Evolutionary conservation across 2,329 filamentous ascomycete species (phyloP).

Genomic region (Ophiostoma fasciatum): DNA sequence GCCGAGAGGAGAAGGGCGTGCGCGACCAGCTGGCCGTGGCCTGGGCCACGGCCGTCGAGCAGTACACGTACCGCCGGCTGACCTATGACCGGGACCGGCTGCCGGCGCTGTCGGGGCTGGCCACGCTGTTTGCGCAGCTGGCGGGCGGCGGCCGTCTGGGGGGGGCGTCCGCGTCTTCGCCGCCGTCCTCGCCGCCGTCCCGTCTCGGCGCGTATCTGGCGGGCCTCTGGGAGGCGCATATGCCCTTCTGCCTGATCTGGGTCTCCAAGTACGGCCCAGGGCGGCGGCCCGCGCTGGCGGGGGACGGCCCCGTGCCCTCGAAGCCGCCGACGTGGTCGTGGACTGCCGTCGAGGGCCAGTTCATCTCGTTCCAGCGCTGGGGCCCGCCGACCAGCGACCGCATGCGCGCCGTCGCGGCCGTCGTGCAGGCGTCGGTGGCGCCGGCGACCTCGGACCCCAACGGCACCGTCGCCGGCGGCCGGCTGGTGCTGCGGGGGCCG

Average conservation of each 20-base stretch:
- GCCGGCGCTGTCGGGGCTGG: neutral
- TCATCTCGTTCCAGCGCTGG: neutral
- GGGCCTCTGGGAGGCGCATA: constrained; percentile 1
- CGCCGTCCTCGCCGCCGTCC: neutral
- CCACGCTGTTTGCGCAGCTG: neutral
- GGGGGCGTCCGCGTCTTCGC: no score
- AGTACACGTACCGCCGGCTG: neutral
- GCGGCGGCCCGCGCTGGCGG: no score
- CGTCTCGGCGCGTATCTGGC: neutral
- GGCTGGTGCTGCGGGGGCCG: neutral
- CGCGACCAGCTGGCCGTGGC: neutral
- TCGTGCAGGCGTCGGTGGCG: neutral
- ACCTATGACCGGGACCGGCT: neutral
- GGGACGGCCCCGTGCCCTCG: neutral
- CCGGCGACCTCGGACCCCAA: neutral
- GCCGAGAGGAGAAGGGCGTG: neutral
- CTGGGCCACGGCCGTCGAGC: neutral
- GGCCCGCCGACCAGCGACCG: neutral
- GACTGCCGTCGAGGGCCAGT: neutral
- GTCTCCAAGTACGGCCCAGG: neutral
- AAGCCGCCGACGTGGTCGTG: constrained; percentile 1
- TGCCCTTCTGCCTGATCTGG: neutral
- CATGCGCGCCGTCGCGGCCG: neutral
- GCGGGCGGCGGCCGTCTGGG: neutral
- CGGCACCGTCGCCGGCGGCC: neutral